Conservation (phyloP, 768 basidiomycete species). For the Kwoniella dejecticola region DNA sequence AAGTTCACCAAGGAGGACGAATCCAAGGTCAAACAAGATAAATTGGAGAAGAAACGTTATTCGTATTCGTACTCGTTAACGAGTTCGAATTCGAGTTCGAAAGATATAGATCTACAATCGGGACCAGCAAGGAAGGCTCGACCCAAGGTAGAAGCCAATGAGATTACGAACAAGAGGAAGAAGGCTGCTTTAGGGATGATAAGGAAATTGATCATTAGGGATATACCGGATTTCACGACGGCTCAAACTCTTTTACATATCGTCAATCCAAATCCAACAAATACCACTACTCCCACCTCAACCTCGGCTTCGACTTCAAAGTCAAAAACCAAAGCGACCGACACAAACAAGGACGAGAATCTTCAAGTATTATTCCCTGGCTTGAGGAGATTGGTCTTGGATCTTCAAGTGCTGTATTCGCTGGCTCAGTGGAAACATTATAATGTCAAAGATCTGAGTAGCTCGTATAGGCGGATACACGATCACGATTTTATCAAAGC, state of each 20-base stretch:
- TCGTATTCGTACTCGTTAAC: too few relatives aligned
- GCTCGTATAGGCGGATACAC: background rate
- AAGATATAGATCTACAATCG: too few relatives aligned
- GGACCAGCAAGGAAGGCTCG: too few relatives aligned
- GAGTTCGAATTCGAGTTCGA: too few relatives aligned
- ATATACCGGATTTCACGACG: background rate
- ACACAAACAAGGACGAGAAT: background rate
- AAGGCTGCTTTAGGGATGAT: background rate
- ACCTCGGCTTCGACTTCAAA: too few relatives aligned
- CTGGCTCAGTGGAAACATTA: background rate
- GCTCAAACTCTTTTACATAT: background rate
- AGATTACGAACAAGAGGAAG: background rate
- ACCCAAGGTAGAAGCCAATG: slow-evolving; percentile 3
- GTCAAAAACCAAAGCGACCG: too few relatives aligned
- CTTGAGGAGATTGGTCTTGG: background rate
- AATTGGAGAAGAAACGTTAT: too few relatives aligned
- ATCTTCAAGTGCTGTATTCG: slow-evolving; percentile 1
- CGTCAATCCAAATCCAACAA: too few relatives aligned
- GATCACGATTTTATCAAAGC: slow-evolving; percentile 1
- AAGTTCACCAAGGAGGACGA: too few relatives aligned
- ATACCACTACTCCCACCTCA: too few relatives aligned
- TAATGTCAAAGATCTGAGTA: background rate
- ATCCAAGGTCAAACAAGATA: too few relatives aligned
- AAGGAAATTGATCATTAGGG: background rate
- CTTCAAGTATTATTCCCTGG: background rate